Evolutionary conservation across 2,329 filamentous ascomycete genomes (phyloP).

Genomic region (Onygena corvina): DNA sequence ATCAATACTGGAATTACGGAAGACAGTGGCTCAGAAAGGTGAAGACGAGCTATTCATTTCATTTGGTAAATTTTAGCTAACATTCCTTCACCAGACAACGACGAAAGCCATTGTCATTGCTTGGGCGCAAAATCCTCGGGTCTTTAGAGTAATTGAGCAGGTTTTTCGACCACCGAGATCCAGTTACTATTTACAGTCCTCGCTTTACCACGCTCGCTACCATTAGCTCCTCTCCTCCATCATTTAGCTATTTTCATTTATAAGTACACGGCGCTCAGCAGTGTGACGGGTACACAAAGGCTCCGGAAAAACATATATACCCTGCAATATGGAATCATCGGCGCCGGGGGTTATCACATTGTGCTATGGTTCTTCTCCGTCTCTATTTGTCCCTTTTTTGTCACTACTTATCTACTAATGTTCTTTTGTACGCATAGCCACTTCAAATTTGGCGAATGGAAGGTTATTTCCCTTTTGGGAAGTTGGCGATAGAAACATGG

Average conservation of each 20-base stretch:
- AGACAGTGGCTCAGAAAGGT: slow-evolving; percentile 1
- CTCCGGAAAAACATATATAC: background rate
- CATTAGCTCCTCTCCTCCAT: too few species aligned
- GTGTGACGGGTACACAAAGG: too few species aligned
- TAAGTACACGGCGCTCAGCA: too few species aligned
- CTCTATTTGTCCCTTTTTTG: background rate
- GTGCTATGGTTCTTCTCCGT: background rate
- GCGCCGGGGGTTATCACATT: background rate
- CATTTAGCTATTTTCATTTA: too few species aligned
- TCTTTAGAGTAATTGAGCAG: slow-evolving; percentile 16
- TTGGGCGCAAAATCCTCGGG: slow-evolving; percentile 29
- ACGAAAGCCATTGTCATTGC: slow-evolving; percentile 24
- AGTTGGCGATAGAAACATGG: background rate
- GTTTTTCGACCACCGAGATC: background rate
- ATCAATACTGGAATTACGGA: background rate
- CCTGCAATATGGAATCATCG: background rate
- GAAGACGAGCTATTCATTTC: background rate
- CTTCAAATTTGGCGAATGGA: background rate
- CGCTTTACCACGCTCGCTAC: too few species aligned
- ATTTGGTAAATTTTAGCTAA: background rate
- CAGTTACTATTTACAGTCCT: too few species aligned
- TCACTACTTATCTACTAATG: background rate
- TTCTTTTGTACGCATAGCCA: background rate
- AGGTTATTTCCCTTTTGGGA: background rate
- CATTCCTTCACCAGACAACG: background rate